Evolutionary conservation across 2,329 filamentous ascomycete species (phyloP).

Genomic region (Colletotrichum cuscutae): DNA sequence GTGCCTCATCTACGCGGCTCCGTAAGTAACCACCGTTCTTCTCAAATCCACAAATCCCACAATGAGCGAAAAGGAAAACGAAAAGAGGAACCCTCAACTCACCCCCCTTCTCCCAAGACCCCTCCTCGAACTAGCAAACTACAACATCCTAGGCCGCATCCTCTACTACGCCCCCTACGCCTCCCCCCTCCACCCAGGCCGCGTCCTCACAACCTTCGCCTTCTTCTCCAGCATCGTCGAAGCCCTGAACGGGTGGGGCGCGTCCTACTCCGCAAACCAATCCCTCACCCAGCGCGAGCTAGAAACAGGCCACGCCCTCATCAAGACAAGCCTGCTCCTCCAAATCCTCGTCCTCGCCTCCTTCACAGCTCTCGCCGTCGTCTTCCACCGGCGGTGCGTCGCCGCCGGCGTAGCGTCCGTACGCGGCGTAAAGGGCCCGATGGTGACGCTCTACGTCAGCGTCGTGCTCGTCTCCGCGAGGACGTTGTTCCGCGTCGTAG

Average conservation of each 20-base stretch:
- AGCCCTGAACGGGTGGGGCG: slow-evolving; percentile 59
- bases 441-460: slow-evolving; percentile 63
- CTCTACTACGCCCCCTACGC: slow-evolving; percentile 70
- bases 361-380: slow-evolving; percentile 58
- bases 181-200: slow-evolving; percentile 59
- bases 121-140: slow-evolving; percentile 69
- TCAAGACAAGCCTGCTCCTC: slow-evolving; percentile 63
- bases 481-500: slow-evolving; percentile 68
- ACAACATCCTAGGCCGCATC: slow-evolving; percentile 68
- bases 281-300: slow-evolving; percentile 50
- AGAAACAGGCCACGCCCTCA: slow-evolving; percentile 54
- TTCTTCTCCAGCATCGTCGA: slow-evolving; percentile 59
- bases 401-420: slow-evolving; percentile 46
- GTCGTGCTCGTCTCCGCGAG: slow-evolving; percentile 60
- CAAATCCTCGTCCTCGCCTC: slow-evolving; percentile 62
- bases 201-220: slow-evolving; percentile 58
- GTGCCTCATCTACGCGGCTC: slow-evolving; percentile 48
- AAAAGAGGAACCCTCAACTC: not conserved
- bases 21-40: slow-evolving; percentile 38
- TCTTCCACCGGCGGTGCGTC: slow-evolving; percentile 59
- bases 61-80: too few species aligned
- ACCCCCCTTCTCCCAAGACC: slow-evolving; percentile 49
- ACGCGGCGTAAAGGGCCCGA: slow-evolving; percentile 44
- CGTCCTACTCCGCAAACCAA: slow-evolving; percentile 58
- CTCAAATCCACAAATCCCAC: not conserved